Conservation (phyloP, 768 basidiomycete genomes). For the Imleria badia region DNA sequence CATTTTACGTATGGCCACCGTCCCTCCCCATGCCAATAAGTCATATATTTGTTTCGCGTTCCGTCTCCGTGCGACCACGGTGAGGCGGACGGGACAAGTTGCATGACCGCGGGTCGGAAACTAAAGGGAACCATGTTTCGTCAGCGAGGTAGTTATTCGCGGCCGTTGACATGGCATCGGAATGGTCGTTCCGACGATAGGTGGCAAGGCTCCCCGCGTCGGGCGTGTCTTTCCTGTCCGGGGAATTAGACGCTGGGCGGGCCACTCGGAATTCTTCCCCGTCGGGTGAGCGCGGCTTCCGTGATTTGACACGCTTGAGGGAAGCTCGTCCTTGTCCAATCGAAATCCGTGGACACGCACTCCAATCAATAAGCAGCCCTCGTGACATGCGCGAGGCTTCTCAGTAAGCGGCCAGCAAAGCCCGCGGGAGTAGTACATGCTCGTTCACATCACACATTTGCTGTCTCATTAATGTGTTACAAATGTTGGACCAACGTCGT, state of each 20-base stretch:
- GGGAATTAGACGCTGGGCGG: conserved; percentile 19
- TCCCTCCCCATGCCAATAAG: conserved; percentile 23
- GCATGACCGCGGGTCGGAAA: neutral
- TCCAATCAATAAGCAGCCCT: conserved; percentile 12
- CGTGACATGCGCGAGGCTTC: conserved; percentile 21
- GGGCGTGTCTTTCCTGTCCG: conserved; percentile 16
- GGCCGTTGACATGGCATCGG: conserved; percentile 14
- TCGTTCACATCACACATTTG: conserved; percentile 1
- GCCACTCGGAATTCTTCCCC: neutral
- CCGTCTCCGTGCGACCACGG: conserved; percentile 15
- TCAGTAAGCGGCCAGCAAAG: conserved; percentile 9
- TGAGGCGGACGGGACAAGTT: conserved; percentile 12
- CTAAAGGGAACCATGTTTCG: neutral
- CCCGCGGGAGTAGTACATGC: conserved; percentile 15
- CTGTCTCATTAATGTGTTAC: conserved; percentile 2
- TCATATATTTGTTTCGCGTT: neutral
- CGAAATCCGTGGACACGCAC: conserved; percentile 17
- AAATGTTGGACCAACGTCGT: neutral
- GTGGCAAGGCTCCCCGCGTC: neutral
- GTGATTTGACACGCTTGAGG: conserved; percentile 11
- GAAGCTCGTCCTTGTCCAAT: conserved; percentile 4
- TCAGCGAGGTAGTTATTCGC: neutral
- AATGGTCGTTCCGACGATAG: conserved; percentile 9
- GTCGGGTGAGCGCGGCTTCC: conserved; percentile 14
- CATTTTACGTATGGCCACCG: conserved; percentile 6